Evolutionary conservation across 345 rosid species (phyloP).

Genomic region (Zanthoxylum bungeanum): DNA sequence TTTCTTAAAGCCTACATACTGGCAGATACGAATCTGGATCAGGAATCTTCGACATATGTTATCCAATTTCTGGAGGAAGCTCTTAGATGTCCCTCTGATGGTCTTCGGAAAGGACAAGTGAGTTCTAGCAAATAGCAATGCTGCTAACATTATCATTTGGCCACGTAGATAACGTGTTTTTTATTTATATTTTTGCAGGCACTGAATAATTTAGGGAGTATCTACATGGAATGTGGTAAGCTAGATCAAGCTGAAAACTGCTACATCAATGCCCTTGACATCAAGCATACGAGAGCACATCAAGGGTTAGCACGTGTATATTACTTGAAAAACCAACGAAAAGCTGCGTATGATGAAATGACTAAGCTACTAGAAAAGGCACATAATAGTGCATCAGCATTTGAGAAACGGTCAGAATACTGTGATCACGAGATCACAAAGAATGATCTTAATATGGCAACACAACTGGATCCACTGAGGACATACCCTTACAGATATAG

Average conservation of each 20-base stretch:
- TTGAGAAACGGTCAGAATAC: constrained; percentile 92
- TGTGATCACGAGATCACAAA: constrained; percentile 77
- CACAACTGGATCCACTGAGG: constrained; percentile 80
- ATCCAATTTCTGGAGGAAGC: constrained; percentile 86
- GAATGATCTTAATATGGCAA: constrained; percentile 80
- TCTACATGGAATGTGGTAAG: constrained; percentile 68
- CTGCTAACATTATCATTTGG: neutral
- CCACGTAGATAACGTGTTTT: constrained; percentile 3
- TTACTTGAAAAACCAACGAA: constrained; percentile 55
- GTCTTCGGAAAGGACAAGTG: constrained; percentile 95
- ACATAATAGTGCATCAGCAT: constrained; percentile 67
- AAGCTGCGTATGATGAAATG: constrained; percentile 90
- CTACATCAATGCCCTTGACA: constrained; percentile 75
- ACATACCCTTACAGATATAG: constrained; percentile 92
- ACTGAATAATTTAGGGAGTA: constrained; percentile 85
- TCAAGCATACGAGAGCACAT: constrained; percentile 93
- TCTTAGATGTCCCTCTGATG: constrained; percentile 92
- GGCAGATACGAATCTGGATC: constrained; percentile 69
- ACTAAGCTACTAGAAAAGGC: constrained; percentile 82
- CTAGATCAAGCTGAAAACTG: constrained; percentile 75
- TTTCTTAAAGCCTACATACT: constrained; percentile 85
- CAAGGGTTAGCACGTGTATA: constrained; percentile 93
- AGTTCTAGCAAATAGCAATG: constrained; percentile 15
- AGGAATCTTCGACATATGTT: constrained; percentile 56
- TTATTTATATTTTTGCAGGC: constrained; percentile 49